phyloP scores from a whole-genome alignment of 108 stramenopile genomes.

The Nitzschia putrida region DNA sequence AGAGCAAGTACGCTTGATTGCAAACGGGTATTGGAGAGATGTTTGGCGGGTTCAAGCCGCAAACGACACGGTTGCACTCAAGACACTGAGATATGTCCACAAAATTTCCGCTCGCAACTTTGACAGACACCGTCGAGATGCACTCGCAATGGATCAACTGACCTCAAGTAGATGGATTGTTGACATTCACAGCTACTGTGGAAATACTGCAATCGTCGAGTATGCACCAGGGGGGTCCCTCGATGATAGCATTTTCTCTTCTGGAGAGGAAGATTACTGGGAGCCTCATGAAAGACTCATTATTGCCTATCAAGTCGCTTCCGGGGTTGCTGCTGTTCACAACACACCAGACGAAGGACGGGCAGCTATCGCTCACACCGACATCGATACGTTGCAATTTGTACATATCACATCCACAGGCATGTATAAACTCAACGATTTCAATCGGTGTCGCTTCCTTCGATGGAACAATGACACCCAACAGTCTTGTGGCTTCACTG shows the following conservation, averaged over 20 bases:
- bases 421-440: constrained; percentile 69
- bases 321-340: constrained; percentile 50
- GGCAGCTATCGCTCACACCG: constrained; percentile 69
- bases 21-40: constrained; percentile 75
- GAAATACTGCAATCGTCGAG: constrained; percentile 62
- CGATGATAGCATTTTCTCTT: constrained; percentile 23
- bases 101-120: constrained; percentile 50
- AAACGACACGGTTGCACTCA: constrained; percentile 41
- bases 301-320: constrained; percentile 41
- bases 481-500: constrained; percentile 39
- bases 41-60: constrained; percentile 46
- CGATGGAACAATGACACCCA: constrained; percentile 38
- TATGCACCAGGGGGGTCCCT: constrained; percentile 58
- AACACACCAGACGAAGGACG: constrained; percentile 42
- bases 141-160: constrained; percentile 76
- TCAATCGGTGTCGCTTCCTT: constrained; percentile 73
- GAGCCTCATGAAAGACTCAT: constrained; percentile 12
- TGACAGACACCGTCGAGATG: constrained; percentile 73
- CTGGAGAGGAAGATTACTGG: constrained; percentile 17
- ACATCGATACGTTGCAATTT: constrained; percentile 59
- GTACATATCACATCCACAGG: constrained; percentile 33
- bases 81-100: constrained; percentile 56
- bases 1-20: constrained; percentile 20
- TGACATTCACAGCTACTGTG: constrained; percentile 78
- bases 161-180: constrained; percentile 59